Percentiles rank a stretch among this genome's conserved stretches.
phyloP scores from a whole-genome alignment of 73 alveolate species.

The Paramecium sonneborni region DNA sequence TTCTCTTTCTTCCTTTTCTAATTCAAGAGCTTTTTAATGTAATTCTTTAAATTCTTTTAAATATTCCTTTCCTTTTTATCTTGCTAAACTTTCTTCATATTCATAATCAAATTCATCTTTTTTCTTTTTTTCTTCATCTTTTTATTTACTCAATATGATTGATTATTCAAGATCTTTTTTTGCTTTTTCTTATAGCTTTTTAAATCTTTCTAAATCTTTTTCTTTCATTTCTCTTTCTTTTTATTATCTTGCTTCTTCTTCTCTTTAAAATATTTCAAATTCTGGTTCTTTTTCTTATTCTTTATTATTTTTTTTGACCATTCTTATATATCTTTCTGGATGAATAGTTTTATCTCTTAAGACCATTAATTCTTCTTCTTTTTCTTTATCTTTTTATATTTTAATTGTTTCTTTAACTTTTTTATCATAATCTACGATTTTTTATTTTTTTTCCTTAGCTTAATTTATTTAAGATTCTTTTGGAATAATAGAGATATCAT shows the following conservation, averaged over 20 bases:
- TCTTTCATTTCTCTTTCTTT: not conserved
- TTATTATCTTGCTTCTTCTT: conserved; percentile 30
- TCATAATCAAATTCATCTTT: not conserved
- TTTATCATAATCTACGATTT: not conserved
- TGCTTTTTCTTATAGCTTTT: not conserved
- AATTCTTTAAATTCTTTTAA: conserved; percentile 18
- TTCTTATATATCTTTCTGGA: conserved; percentile 33
- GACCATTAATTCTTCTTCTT: not conserved
- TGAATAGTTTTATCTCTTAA: conserved; percentile 4
- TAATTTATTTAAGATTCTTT: not conserved
- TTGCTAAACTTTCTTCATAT: not conserved
- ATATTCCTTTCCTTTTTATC: conserved; percentile 13
- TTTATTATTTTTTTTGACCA: not conserved
- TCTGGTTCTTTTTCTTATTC: conserved; percentile 20
- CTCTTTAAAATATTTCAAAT: conserved; percentile 2
- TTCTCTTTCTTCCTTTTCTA: conserved; percentile 30
- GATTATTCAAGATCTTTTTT: not conserved
- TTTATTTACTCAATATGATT: not conserved
- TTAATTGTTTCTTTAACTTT: conserved; percentile 12
- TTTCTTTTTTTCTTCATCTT: conserved; percentile 7
- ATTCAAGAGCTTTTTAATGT: conserved; percentile 24
- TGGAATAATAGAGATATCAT: conserved; percentile 35
- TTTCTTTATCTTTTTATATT: not conserved
- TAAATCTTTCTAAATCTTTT: not conserved
- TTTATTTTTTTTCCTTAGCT: conserved; percentile 44